Evolutionary conservation across 768 basidiomycete species (phyloP).

Genomic region (Mrakia gelida): DNA sequence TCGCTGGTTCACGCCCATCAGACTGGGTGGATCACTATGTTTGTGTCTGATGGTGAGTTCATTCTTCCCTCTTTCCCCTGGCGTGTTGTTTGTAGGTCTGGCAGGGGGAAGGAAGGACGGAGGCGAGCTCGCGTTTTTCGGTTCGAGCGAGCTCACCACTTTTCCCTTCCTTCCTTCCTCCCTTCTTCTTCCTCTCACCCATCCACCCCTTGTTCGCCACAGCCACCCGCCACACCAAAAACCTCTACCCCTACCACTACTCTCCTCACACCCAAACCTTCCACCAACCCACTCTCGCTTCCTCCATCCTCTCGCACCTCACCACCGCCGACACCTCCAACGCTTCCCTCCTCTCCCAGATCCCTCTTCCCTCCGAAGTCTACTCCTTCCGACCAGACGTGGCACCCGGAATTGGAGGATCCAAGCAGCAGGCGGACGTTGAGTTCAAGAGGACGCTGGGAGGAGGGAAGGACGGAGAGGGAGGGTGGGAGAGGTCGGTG

Average conservation of each 20-base stretch:
- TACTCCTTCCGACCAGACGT: constrained; percentile 24
- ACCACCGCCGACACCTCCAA: neutral
- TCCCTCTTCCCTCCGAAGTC: neutral
- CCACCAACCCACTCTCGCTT: constrained; percentile 27
- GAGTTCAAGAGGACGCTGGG: neutral
- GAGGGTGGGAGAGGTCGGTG: constrained; percentile 13
- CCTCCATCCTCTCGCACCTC: neutral
- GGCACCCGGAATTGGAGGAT: constrained; percentile 16
- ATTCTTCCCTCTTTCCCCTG: too few species aligned
- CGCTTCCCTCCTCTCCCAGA: constrained; percentile 4
- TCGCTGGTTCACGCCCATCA: constrained; percentile 16
- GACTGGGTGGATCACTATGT: constrained; percentile 24
- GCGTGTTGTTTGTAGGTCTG: neutral
- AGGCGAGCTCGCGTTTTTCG: neutral
- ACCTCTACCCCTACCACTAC: constrained; percentile 26
- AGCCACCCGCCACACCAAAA: constrained; percentile 22
- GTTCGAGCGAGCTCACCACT: neutral
- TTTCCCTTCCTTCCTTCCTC: neutral
- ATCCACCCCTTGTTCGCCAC: too few species aligned
- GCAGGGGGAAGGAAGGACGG: too few species aligned
- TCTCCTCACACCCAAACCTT: constrained; percentile 18
- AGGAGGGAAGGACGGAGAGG: neutral
- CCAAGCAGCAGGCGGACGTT: neutral
- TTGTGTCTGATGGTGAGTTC: constrained; percentile 15
- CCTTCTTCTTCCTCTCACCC: neutral